A percentile compares a stretch with the other conserved stretches of the same genome.
phyloP scores from a whole-genome alignment of 768 basidiomycete genomes.

The Lactarius evosmus region DNA sequence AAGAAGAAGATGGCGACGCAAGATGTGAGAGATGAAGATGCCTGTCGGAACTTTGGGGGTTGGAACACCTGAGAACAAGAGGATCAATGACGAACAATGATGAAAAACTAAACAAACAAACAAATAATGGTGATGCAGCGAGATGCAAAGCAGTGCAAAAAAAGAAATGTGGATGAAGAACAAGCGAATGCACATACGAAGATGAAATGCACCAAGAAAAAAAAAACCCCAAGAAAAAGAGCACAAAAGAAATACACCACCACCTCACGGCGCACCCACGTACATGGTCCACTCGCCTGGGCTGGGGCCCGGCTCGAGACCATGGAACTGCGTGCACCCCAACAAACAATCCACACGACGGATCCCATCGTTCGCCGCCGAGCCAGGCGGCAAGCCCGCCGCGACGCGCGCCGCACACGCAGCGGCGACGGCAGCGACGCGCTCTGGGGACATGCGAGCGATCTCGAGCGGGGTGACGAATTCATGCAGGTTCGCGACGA shows the following conservation, averaged over 20 bases:
- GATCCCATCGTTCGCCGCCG: constrained; percentile 9
- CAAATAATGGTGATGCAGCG: neutral
- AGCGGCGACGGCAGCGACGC: neutral
- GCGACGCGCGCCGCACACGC: constrained; percentile 27
- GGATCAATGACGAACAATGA: neutral
- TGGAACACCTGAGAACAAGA: neutral
- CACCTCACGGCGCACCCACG: constrained; percentile 17
- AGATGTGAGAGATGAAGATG: neutral
- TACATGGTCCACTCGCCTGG: constrained; percentile 25
- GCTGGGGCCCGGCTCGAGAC: constrained; percentile 20
- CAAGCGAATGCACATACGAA: neutral
- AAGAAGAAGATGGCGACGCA: neutral
- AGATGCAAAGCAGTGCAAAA: neutral
- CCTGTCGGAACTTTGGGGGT: neutral
- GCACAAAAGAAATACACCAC: neutral
- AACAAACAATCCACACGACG: constrained; percentile 21
- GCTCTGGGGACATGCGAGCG: constrained; percentile 27
- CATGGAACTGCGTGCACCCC: constrained; percentile 19
- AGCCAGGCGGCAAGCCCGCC: constrained; percentile 1
- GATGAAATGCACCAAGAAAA: neutral
- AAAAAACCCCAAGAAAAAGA: neutral
- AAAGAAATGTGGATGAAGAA: neutral
- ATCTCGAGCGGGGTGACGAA: constrained; percentile 33
- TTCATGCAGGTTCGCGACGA: constrained; percentile 44
- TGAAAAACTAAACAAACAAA: neutral